Percentiles rank a stretch among this genome's conserved stretches.
These are phyloP conservation scores for Schwanniomyces sp. DNA, from an alignment of 805 yeast species.

Conservation along the genomic window DNA sequence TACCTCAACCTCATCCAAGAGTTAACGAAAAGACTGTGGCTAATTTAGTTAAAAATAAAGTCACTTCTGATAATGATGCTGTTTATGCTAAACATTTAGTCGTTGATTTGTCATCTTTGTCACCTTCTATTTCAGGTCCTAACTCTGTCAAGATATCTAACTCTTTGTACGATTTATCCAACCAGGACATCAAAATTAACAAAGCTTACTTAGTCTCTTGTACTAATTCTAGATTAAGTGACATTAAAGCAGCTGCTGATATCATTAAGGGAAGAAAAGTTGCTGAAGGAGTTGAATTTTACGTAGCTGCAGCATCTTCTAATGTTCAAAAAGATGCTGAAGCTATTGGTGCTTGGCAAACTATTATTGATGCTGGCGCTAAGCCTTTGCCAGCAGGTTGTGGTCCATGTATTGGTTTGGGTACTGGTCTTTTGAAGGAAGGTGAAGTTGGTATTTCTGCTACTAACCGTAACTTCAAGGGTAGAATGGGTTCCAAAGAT, in stretches of 20 bases:
- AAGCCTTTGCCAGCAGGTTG: conserved; percentile 96
- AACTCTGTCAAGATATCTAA: conserved; percentile 92
- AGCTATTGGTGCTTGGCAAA: conserved; percentile 88
- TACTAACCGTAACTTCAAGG: conserved; percentile 97
- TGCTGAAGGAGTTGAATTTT: conserved; percentile 89
- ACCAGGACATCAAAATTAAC: conserved; percentile 72
- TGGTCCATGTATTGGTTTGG: conserved; percentile 98
- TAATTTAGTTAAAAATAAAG: conserved; percentile 44
- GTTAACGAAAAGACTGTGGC: conserved; percentile 63
- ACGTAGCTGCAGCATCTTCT: conserved; percentile 96
- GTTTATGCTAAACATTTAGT: conserved; percentile 84
- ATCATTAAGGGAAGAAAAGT: conserved; percentile 80
- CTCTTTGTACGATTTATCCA: conserved; percentile 71
- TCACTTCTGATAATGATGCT: conserved; percentile 71
- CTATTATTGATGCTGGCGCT: conserved; percentile 88
- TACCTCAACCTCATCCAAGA: conserved; percentile 81
- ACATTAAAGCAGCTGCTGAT: conserved; percentile 91
- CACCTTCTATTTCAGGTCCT: conserved; percentile 94
- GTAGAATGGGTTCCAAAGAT: conserved; percentile 97
- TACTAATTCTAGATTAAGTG: conserved; percentile 91
- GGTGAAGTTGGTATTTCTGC: conserved; percentile 99
- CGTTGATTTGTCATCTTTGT: conserved; percentile 74
- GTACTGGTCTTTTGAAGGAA: conserved; percentile 87
- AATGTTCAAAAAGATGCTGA: conserved; percentile 93
- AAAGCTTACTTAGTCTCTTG: conserved; percentile 98